Evolutionary conservation across 1,284 basidiomycete genomes (phyloP).

Genomic region (Cryptococcus sp.): DNA sequence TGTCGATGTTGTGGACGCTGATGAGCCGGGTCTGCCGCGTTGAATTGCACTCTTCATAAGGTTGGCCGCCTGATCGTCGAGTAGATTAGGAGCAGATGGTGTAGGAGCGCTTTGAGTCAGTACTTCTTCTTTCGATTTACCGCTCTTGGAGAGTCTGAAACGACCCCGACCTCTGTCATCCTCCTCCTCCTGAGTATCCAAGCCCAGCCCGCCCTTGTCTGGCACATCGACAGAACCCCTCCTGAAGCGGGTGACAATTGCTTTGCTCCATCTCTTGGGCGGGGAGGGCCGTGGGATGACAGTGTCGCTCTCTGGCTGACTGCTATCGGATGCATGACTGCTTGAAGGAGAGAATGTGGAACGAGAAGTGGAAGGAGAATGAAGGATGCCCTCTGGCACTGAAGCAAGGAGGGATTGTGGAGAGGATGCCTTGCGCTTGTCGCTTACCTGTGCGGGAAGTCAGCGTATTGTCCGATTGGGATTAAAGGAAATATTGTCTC

Average conservation of each 20-base stretch:
- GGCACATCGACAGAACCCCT: too few species aligned
- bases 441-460: constrained; percentile 15
- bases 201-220: background rate
- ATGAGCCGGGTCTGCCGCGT: constrained; percentile 16
- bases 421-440: constrained; percentile 6
- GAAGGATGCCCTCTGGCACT: constrained; percentile 12
- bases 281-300: too few species aligned
- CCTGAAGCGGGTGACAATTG: too few species aligned
- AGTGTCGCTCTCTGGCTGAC: too few species aligned
- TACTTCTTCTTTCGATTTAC: constrained; percentile 4
- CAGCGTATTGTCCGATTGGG: background rate
- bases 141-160: constrained; percentile 5
- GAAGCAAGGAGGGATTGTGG: constrained; percentile 9
- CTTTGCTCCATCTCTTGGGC: too few species aligned
- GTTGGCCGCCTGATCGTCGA: constrained; percentile 29
- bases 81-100: constrained; percentile 3
- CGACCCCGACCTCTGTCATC: constrained; percentile 12
- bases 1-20: constrained; percentile 2
- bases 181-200: background rate
- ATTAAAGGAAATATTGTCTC: constrained; percentile 13
- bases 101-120: constrained; percentile 11
- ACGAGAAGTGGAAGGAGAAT: constrained; percentile 7
- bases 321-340: background rate
- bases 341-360: constrained; percentile 8
- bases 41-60: constrained; percentile 43